Percentiles rank a stretch among this genome's conserved stretches.
Conservation (phyloP, 2,329 filamentous ascomycete genomes). For the Grosmannia clavigera region DNA sequence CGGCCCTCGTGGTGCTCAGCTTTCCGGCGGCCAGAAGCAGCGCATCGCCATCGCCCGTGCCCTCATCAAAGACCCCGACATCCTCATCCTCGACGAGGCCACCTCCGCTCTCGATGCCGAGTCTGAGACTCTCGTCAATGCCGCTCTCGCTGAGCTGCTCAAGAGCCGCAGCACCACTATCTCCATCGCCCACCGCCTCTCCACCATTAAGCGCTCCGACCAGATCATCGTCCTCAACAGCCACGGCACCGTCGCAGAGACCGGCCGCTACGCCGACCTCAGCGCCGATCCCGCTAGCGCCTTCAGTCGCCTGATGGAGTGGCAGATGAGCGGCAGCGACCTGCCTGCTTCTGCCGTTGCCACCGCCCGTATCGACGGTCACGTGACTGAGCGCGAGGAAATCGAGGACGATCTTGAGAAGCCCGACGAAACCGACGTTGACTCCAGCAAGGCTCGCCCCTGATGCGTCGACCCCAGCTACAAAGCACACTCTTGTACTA, state of each 20-base stretch:
- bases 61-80: conserved; percentile 90
- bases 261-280: conserved; percentile 70
- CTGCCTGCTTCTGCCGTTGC: conserved; percentile 21
- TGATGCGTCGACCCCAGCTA: background rate
- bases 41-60: conserved; percentile 94
- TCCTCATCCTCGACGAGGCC: conserved; percentile 90
- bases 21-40: conserved; percentile 95
- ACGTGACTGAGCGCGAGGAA: conserved; percentile 39
- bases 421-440: conserved; percentile 22
- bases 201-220: conserved; percentile 92
- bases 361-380: conserved; percentile 22
- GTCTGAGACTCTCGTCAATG: conserved; percentile 91
- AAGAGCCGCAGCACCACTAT: conserved; percentile 89
- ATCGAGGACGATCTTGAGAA: conserved; percentile 36
- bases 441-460: background rate
- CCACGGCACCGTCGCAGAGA: conserved; percentile 83
- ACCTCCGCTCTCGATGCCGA: conserved; percentile 94
- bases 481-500: background rate
- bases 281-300: conserved; percentile 63
- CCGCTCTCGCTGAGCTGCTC: conserved; percentile 70
- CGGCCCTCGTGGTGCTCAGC: conserved; percentile 80
- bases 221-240: conserved; percentile 82
- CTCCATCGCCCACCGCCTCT: conserved; percentile 89
- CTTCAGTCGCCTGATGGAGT: conserved; percentile 95
- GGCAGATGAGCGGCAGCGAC: conserved; percentile 89